Evolutionary conservation across 768 basidiomycete genomes (phyloP).

Genomic region (Lactarius tabidus): DNA sequence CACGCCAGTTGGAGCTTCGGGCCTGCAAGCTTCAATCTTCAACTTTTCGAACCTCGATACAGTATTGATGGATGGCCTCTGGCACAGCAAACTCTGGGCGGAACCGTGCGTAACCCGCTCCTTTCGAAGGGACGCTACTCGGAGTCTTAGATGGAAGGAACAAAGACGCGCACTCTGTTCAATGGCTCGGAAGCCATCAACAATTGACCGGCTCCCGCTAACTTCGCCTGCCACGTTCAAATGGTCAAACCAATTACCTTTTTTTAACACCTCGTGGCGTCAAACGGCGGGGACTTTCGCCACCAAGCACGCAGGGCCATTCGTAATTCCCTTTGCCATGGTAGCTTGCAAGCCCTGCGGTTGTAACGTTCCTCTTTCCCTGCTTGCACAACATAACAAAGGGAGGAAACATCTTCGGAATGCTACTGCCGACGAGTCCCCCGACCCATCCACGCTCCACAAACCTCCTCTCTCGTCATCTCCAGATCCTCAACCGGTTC

Average conservation of each 20-base stretch:
- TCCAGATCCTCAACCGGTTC: background rate
- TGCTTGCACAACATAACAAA: background rate
- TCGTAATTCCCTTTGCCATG: background rate
- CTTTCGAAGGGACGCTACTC: too few species aligned
- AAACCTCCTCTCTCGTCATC: background rate
- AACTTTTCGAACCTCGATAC: too few species aligned
- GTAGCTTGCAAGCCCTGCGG: constrained; percentile 21
- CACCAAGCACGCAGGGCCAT: background rate
- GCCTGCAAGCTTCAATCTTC: too few species aligned
- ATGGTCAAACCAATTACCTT: background rate
- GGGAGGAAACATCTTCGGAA: constrained; percentile 8
- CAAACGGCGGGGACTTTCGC: background rate
- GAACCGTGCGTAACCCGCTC: too few species aligned
- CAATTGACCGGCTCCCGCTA: background rate
- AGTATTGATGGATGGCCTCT: too few species aligned
- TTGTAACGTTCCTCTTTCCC: background rate
- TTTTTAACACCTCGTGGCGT: background rate
- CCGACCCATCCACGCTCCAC: background rate
- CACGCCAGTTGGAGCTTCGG: too few species aligned
- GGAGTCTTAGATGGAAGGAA: too few species aligned
- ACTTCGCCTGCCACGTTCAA: background rate
- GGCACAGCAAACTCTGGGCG: too few species aligned
- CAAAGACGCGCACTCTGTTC: too few species aligned
- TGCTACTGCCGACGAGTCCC: background rate
- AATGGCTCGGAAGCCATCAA: background rate